These are phyloP conservation scores for Trichophyton schoenleinii DNA, from an alignment of 2,329 filamentous ascomycete species.

Conservation along the genomic window DNA sequence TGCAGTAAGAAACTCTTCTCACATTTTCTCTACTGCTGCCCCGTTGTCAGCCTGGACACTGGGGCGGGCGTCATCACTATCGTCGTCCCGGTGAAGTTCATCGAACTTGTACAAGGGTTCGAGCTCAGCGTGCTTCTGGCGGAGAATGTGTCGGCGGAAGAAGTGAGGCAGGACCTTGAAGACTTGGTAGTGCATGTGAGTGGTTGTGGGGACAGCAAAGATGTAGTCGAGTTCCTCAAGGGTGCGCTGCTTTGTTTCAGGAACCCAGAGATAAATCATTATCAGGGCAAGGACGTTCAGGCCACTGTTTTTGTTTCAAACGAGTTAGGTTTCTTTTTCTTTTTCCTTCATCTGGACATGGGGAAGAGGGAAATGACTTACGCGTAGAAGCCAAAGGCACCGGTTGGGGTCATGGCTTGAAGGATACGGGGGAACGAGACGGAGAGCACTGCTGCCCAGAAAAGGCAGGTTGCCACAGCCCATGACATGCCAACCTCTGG, in stretches of 20 bases:
- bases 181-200: slow-evolving; percentile 46
- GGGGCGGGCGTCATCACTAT: neutral
- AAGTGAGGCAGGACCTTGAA: slow-evolving; percentile 48
- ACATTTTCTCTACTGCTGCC: neutral
- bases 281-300: slow-evolving; percentile 49
- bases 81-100: slow-evolving; percentile 8
- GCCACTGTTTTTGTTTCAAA: slow-evolving; percentile 22
- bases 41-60: neutral
- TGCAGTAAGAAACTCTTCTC: neutral
- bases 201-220: slow-evolving; percentile 46
- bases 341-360: neutral
- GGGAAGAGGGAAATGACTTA: slow-evolving; percentile 21
- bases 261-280: slow-evolving; percentile 52
- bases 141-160: slow-evolving; percentile 46
- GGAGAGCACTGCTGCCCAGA: slow-evolving; percentile 39
- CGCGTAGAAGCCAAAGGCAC: slow-evolving; percentile 50
- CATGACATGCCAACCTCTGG: slow-evolving; percentile 38
- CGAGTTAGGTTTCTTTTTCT: slow-evolving; percentile 14
- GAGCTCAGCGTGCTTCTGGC: slow-evolving; percentile 32
- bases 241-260: slow-evolving; percentile 45
- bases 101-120: slow-evolving; percentile 44
- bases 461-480: slow-evolving; percentile 35
- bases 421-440: slow-evolving; percentile 40
- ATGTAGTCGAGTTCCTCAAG: slow-evolving; percentile 47
- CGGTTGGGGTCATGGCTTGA: slow-evolving; percentile 36